Percentiles rank a stretch among this genome's conserved stretches.
Conservation (phyloP, 768 basidiomycete species). For the Tulasnella calospora region DNA sequence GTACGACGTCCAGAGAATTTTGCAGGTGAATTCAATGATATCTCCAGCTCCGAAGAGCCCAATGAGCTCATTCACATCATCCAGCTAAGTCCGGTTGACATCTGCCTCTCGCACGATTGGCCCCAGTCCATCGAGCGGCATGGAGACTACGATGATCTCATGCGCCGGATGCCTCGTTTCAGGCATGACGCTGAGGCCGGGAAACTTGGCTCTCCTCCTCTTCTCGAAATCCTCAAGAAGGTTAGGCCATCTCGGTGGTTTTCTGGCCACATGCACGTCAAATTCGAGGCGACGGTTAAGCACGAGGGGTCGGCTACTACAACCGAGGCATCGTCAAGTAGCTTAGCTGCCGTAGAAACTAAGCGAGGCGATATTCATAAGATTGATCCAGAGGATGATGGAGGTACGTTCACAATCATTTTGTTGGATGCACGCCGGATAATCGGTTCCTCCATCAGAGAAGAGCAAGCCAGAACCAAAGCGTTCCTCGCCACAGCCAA, state of each 20-base stretch:
- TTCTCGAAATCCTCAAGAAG: conserved; percentile 67
- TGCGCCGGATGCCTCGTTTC: conserved; percentile 76
- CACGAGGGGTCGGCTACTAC: conserved; percentile 28
- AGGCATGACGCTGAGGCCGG: conserved; percentile 61
- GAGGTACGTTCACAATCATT: conserved; percentile 18
- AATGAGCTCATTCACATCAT: background rate
- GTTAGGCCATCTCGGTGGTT: conserved; percentile 88
- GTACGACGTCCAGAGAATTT: conserved; percentile 73
- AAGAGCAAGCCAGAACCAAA: conserved; percentile 31
- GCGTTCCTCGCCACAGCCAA: conserved; percentile 23
- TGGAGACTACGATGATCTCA: conserved; percentile 60
- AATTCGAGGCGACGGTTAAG: conserved; percentile 61
- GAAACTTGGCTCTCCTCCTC: conserved; percentile 77
- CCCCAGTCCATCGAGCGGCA: conserved; percentile 77
- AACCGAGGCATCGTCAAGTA: background rate
- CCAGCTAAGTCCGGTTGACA: conserved; percentile 55
- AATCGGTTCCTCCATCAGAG: background rate
- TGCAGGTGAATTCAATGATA: conserved; percentile 40
- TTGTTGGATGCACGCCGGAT: conserved; percentile 45
- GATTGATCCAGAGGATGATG: conserved; percentile 34
- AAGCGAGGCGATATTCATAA: conserved; percentile 35
- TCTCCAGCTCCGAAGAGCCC: background rate
- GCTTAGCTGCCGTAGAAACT: background rate
- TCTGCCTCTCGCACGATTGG: conserved; percentile 98
- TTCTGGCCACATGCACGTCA: conserved; percentile 82